Conservation (phyloP, 2,329 filamentous ascomycete genomes). For the Macroventuria anomochaeta region DNA sequence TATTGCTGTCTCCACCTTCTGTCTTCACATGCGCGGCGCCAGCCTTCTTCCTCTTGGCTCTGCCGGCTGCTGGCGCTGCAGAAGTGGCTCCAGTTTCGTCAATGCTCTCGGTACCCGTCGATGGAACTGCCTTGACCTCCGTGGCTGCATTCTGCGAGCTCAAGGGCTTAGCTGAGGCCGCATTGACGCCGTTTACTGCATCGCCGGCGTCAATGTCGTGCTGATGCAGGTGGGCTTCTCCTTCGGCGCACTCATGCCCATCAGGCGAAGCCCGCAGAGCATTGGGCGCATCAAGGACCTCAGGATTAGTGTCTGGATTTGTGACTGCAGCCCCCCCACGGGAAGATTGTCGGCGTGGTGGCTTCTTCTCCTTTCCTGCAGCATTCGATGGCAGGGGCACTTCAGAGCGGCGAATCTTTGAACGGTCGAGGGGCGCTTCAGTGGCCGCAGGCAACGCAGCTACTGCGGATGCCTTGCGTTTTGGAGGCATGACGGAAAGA, state of each 20-base stretch:
- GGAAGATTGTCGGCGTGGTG: constrained; percentile 36
- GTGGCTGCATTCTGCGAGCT: constrained; percentile 21
- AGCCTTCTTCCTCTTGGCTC: constrained; percentile 35
- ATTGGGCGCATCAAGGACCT: constrained; percentile 52
- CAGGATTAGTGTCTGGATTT: constrained; percentile 47
- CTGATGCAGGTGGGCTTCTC: constrained; percentile 18
- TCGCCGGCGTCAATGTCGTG: constrained; percentile 16
- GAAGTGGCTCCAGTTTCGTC: constrained; percentile 14
- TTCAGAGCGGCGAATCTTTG: constrained; percentile 29
- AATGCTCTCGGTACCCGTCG: constrained; percentile 22
- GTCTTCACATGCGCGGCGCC: constrained; percentile 35
- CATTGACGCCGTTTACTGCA: constrained; percentile 21
- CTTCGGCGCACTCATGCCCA: constrained; percentile 34
- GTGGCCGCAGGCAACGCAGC: constrained; percentile 23
- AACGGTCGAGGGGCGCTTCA: constrained; percentile 17
- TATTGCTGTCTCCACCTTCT: constrained; percentile 28
- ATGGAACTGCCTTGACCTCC: constrained; percentile 20
- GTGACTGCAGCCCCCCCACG: constrained; percentile 32
- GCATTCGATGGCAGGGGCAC: constrained; percentile 34
- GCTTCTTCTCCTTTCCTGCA: constrained; percentile 20
- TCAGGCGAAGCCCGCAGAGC: constrained; percentile 55
- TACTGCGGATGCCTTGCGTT: constrained; percentile 40
- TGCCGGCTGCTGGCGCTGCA: constrained; percentile 24
- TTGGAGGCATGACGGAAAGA: constrained; percentile 34
- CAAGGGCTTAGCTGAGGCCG: constrained; percentile 22